A percentile compares a stretch with the other conserved stretches of the same genome.
phyloP scores from a whole-genome alignment of 176 grass and related monocot genomes.

The Triticum turgidum region DNA sequence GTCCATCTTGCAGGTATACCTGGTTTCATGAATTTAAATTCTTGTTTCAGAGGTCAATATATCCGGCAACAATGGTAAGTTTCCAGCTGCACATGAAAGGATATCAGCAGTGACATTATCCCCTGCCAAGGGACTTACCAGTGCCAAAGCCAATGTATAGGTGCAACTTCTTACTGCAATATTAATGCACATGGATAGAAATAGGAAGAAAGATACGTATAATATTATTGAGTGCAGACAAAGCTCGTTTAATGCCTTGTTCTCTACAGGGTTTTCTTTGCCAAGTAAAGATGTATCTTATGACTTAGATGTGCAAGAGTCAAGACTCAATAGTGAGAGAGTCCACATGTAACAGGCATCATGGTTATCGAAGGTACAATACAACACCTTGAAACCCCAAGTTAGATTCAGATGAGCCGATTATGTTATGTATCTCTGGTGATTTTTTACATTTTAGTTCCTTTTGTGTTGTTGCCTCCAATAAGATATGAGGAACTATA shows the following conservation, averaged over 20 bases:
- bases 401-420: slow-evolving; percentile 40
- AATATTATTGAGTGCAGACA: slow-evolving; percentile 39
- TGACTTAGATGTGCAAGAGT: too few relatives aligned
- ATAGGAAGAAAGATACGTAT: slow-evolving; percentile 47
- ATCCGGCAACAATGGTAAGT: slow-evolving; percentile 32
- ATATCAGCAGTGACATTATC: slow-evolving; percentile 47
- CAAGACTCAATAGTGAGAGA: slow-evolving; percentile 19
- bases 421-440: slow-evolving; percentile 29
- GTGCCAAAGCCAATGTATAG: slow-evolving; percentile 49
- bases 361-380: too few relatives aligned
- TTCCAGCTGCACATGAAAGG: slow-evolving; percentile 33
- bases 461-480: slow-evolving; percentile 9
- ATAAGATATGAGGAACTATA: slow-evolving; percentile 40
- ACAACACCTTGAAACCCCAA: slow-evolving; percentile 9
- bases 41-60: slow-evolving; percentile 3
- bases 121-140: slow-evolving; percentile 44
- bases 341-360: neutral
- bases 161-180: slow-evolving; percentile 32
- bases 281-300: slow-evolving; percentile 14
- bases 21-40: neutral
- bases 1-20: slow-evolving; percentile 12
- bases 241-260: slow-evolving; percentile 37
- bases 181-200: slow-evolving; percentile 54
- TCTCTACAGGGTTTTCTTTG: neutral
- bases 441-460: slow-evolving; percentile 30